These are phyloP conservation scores for Lactifluus echinatus DNA, from an alignment of 768 basidiomycete genomes.

Conservation along the genomic window DNA sequence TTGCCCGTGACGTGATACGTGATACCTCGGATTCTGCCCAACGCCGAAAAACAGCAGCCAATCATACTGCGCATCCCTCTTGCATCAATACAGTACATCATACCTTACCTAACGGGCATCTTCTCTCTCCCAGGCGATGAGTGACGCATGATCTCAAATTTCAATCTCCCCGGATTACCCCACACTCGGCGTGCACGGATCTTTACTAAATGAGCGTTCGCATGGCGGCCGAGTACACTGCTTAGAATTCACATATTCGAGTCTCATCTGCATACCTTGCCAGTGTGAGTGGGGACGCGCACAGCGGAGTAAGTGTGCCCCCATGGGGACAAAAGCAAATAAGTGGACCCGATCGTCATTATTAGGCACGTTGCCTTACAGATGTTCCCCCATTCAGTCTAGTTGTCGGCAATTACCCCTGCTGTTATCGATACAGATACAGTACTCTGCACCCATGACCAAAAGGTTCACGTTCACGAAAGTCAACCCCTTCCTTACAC, in stretches of 20 bases:
- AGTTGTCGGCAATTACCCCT: background rate
- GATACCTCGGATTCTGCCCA: background rate
- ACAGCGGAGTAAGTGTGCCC: background rate
- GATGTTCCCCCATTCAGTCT: slow-evolving; percentile 4
- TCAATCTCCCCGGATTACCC: background rate
- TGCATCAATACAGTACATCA: background rate
- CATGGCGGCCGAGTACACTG: background rate
- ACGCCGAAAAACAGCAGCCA: background rate
- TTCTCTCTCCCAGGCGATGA: background rate
- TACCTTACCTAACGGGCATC: slow-evolving; percentile 7
- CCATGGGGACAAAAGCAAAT: background rate
- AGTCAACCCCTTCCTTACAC: too few species aligned
- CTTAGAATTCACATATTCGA: too few species aligned
- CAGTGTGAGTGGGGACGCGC: background rate
- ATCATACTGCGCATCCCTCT: too few species aligned
- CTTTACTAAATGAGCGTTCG: background rate
- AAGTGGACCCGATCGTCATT: background rate
- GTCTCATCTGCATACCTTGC: too few species aligned
- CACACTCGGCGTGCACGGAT: background rate
- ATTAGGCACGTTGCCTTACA: background rate
- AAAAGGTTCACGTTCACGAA: too few species aligned
- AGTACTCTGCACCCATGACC: too few species aligned
- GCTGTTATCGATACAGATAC: too few species aligned
- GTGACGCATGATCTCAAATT: slow-evolving; percentile 1
- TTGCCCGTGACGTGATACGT: too few species aligned